These are phyloP conservation scores for Pleodorina starrii DNA, from an alignment of 139 green algal species.

Conservation along the genomic window DNA sequence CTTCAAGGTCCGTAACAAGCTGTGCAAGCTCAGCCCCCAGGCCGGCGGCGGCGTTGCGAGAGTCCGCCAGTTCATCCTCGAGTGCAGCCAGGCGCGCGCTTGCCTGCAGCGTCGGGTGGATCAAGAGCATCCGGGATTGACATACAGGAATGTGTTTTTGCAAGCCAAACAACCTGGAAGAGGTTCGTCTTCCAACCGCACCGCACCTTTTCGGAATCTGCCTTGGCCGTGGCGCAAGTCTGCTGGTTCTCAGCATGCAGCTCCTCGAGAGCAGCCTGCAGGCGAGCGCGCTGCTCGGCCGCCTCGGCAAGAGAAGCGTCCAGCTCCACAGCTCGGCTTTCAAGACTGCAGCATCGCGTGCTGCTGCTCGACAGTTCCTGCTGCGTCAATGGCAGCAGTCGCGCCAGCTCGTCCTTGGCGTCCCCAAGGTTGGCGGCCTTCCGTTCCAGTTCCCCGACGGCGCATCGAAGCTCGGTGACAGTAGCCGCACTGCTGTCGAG, in stretches of 20 bases:
- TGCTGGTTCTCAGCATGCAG: background rate
- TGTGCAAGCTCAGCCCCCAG: conserved; percentile 36
- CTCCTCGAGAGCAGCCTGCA: background rate
- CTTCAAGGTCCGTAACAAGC: conserved; percentile 24
- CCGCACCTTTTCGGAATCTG: background rate
- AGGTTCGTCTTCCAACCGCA: too few species aligned
- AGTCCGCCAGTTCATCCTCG: background rate
- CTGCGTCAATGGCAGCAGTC: background rate
- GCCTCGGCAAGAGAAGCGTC: background rate
- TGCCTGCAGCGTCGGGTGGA: too few species aligned
- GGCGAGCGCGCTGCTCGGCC: background rate
- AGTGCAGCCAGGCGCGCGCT: background rate
- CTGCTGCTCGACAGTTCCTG: background rate
- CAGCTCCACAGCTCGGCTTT: background rate
- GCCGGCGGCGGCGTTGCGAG: background rate
- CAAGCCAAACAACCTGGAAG: background rate
- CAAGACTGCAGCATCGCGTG: background rate
- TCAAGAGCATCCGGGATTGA: too few species aligned
- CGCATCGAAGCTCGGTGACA: background rate
- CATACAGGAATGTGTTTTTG: too few species aligned
- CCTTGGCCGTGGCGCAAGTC: background rate
- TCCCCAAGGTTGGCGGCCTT: background rate
- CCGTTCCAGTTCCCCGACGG: background rate
- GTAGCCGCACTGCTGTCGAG: background rate
- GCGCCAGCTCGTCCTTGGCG: background rate